These are phyloP conservation scores for Fusarium musae DNA, from an alignment of 2,329 filamentous ascomycete species.

Conservation along the genomic window DNA sequence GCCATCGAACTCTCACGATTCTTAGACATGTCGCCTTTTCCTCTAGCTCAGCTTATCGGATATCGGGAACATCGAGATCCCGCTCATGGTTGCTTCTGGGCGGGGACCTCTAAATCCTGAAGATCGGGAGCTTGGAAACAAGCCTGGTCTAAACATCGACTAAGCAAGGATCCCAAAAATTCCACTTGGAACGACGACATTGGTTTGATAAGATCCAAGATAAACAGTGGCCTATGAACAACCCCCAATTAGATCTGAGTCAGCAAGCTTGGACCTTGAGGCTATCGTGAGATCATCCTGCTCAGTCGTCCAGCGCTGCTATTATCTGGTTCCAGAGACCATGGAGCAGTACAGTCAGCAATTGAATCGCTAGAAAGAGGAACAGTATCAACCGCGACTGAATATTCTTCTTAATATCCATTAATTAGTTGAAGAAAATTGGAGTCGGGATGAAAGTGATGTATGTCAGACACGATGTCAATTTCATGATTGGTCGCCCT, in stretches of 20 bases:
- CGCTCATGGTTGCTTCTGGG: rapidly evolving
- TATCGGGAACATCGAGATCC: neutral
- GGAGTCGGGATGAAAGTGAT: no score
- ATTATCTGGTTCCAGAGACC: rapidly evolving
- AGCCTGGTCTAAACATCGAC: neutral
- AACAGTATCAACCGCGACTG: rapidly evolving
- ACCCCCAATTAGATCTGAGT: neutral
- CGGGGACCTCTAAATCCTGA: no score
- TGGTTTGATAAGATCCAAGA: neutral
- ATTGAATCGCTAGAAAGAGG: rapidly evolving
- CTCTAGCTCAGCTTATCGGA: neutral
- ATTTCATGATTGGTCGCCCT: neutral
- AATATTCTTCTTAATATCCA: rapidly evolving
- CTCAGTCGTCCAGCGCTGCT: rapidly evolving
- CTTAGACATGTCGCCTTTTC: rapidly evolving
- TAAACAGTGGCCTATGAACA: neutral
- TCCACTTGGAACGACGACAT: neutral
- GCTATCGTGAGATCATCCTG: neutral
- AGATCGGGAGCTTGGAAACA: no score
- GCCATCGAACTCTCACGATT: rapidly evolving
- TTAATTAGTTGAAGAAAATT: neutral
- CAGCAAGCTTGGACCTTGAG: neutral
- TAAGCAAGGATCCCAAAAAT: neutral
- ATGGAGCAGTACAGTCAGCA: rapidly evolving
- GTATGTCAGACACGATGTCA: neutral